A percentile compares a stretch with the other conserved stretches of the same genome.
These are phyloP conservation scores for Termitomyces sp. DNA, from an alignment of 768 basidiomycete species.

Conservation along the genomic window DNA sequence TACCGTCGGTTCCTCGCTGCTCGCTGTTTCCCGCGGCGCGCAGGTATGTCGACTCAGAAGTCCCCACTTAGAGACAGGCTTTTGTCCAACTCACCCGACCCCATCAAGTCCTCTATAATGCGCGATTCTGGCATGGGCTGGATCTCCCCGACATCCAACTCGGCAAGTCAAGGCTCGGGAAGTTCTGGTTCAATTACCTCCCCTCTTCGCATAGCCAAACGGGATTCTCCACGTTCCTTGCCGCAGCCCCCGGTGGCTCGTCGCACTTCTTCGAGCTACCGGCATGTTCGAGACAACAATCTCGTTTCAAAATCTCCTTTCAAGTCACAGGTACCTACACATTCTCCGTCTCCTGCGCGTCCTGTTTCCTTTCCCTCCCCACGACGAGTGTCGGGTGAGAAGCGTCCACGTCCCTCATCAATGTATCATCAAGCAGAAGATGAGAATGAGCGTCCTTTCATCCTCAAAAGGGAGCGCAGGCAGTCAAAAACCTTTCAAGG, in stretches of 20 bases:
- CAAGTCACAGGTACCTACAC: conserved; percentile 57
- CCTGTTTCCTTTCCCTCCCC: conserved; percentile 29
- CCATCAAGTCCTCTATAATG: conserved; percentile 56
- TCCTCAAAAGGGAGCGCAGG: conserved; percentile 64
- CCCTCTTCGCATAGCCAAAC: conserved; percentile 72
- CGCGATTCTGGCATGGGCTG: conserved; percentile 64
- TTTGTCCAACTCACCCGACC: conserved; percentile 58
- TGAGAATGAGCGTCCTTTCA: conserved; percentile 67
- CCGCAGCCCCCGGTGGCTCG: conserved; percentile 54
- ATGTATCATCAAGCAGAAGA: conserved; percentile 63
- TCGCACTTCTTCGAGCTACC: conserved; percentile 73
- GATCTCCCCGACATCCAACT: conserved; percentile 37
- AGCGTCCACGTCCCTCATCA: conserved; percentile 66
- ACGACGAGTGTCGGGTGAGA: conserved; percentile 68
- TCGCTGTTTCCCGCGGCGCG: conserved; percentile 4
- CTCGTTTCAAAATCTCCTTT: conserved; percentile 87
- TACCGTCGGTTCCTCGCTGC: not conserved
- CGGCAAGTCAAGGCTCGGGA: conserved; percentile 23
- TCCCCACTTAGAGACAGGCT: conserved; percentile 53
- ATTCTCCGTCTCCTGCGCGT: conserved; percentile 32
- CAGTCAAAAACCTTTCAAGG: conserved; percentile 73
- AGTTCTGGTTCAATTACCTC: conserved; percentile 40
- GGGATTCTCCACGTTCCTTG: conserved; percentile 41
- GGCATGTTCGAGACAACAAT: conserved; percentile 68
- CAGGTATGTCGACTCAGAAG: conserved; percentile 30